Evolutionary conservation across 1,284 basidiomycete genomes (phyloP).

Genomic region (Ganoderma boninense): DNA sequence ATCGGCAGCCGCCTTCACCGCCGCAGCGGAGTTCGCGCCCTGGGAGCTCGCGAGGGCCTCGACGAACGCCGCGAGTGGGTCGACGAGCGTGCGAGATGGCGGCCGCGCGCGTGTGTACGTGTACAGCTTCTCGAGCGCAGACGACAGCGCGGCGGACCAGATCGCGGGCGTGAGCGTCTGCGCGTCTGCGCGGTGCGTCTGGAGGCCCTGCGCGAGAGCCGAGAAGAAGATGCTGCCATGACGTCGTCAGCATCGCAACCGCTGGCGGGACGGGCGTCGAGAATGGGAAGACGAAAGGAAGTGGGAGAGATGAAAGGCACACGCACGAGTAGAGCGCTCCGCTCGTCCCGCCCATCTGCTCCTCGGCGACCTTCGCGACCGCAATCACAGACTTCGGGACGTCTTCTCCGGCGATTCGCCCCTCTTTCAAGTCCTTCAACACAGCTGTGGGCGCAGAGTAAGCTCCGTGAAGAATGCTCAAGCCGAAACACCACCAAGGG

Average conservation of each 20-base stretch:
- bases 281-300: neutral
- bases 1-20: conserved; percentile 69
- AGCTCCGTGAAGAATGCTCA: conserved; percentile 1
- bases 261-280: neutral
- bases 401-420: conserved; percentile 65
- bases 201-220: conserved; percentile 82
- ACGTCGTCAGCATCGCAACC: conserved; percentile 2
- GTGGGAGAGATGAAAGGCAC: conserved; percentile 5
- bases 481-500: conserved; percentile 5
- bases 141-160: conserved; percentile 70
- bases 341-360: conserved; percentile 92
- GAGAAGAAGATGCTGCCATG: conserved; percentile 84
- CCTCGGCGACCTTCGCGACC: conserved; percentile 81
- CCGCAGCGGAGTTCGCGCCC: conserved; percentile 53
- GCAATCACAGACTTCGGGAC: conserved; percentile 71
- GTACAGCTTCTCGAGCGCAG: conserved; percentile 79
- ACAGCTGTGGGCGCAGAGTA: conserved; percentile 52
- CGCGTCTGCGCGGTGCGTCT: conserved; percentile 45
- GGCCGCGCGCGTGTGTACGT: conserved; percentile 90
- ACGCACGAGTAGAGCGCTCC: conserved; percentile 90
- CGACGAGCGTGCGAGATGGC: conserved; percentile 91
- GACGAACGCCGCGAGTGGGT: conserved; percentile 90
- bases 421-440: conserved; percentile 55
- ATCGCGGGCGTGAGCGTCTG: conserved; percentile 53
- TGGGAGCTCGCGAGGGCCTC: conserved; percentile 51